Conservation (phyloP, 2,329 filamentous ascomycete genomes). For the Fusarium sacchari region DNA sequence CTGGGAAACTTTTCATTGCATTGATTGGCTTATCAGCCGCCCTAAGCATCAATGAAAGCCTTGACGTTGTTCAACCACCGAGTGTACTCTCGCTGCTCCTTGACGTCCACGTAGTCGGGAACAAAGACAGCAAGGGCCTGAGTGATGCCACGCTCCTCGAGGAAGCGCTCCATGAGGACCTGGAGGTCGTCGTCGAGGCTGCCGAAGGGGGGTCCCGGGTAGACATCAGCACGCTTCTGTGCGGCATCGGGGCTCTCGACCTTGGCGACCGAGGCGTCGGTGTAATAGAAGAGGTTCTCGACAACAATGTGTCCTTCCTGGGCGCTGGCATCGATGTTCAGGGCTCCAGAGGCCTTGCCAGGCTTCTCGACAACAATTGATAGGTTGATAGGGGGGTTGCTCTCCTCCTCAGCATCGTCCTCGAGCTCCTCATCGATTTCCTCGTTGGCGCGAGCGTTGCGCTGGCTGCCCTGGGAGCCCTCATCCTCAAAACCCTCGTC, state of each 20-base stretch:
- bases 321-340: constrained; percentile 86
- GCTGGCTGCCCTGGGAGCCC: constrained; percentile 59
- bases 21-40: not conserved
- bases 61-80: constrained; percentile 90
- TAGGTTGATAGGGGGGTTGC: constrained; percentile 81
- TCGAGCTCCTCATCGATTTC: constrained; percentile 47
- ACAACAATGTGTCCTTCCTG: constrained; percentile 88
- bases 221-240: constrained; percentile 80
- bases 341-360: constrained; percentile 73
- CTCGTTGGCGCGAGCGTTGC: constrained; percentile 55
- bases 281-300: constrained; percentile 91
- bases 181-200: constrained; percentile 97
- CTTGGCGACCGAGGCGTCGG: constrained; percentile 79
- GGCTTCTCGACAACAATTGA: constrained; percentile 91
- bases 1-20: constrained; percentile 3
- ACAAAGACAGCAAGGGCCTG: constrained; percentile 88
- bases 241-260: constrained; percentile 79
- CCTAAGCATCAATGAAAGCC: constrained; percentile 79
- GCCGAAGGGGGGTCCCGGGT: constrained; percentile 91
- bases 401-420: constrained; percentile 64
- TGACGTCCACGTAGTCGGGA: constrained; percentile 95
- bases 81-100: constrained; percentile 98
- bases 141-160: constrained; percentile 94
- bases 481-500: constrained; percentile 54
- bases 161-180: constrained; percentile 88